Evolutionary conservation across 345 rosid genomes (phyloP).

Genomic region (Mangifera indica): DNA sequence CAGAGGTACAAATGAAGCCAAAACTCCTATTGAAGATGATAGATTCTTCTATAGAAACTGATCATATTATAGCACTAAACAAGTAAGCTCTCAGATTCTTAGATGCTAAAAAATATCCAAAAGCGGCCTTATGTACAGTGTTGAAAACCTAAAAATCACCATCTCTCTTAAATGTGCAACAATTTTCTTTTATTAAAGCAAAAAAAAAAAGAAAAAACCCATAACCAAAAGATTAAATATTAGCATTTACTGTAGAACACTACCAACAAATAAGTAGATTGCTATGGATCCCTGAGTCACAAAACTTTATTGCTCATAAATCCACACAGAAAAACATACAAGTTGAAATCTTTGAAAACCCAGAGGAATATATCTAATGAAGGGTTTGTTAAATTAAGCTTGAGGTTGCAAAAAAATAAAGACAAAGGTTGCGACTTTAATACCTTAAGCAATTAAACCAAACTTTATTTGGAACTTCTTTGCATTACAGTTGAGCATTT

Average conservation of each 20-base stretch:
- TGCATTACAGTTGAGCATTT: slow-evolving; percentile 66
- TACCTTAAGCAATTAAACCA: slow-evolving; percentile 39
- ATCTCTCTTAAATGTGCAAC: neutral
- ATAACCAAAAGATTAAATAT: neutral
- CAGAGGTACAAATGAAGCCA: neutral
- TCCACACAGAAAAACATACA: slow-evolving; percentile 17
- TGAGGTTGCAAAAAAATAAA: slow-evolving; percentile 19
- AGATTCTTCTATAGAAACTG: neutral
- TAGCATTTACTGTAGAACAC: neutral
- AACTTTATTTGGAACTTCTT: slow-evolving; percentile 58
- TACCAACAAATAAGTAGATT: neutral
- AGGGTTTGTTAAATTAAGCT: neutral
- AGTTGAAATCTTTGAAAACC: slow-evolving; percentile 9
- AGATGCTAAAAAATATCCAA: neutral
- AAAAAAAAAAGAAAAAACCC: neutral
- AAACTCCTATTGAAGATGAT: neutral
- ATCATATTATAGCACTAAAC: neutral
- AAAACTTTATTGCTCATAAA: slow-evolving; percentile 20
- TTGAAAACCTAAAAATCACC: neutral
- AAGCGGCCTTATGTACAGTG: neutral
- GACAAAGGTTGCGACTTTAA: slow-evolving; percentile 9
- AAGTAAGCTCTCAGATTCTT: neutral
- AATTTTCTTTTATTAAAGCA: no score
- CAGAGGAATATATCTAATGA: neutral
- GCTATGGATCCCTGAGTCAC: slow-evolving; percentile 1